These are phyloP conservation scores for Boletus edulis DNA, from an alignment of 768 basidiomycete species.

Conservation along the genomic window DNA sequence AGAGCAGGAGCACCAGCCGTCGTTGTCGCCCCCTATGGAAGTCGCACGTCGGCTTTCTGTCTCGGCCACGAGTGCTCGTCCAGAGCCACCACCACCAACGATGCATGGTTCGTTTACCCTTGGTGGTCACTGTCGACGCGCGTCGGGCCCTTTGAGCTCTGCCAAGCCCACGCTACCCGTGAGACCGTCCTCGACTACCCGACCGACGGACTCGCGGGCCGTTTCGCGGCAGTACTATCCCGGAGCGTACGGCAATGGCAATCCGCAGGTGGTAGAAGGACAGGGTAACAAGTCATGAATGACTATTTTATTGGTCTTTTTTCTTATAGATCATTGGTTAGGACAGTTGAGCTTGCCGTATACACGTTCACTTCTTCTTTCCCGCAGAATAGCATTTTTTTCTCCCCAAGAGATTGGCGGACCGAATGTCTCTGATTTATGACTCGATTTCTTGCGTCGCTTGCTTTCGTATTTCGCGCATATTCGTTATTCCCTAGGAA, in stretches of 20 bases:
- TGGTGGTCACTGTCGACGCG: slow-evolving; percentile 19
- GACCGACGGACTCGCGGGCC: slow-evolving; percentile 24
- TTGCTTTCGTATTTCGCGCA: slow-evolving; percentile 24
- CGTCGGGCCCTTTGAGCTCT: slow-evolving; percentile 11
- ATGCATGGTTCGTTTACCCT: slow-evolving; percentile 16
- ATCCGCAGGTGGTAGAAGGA: slow-evolving; percentile 9
- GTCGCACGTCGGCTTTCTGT: slow-evolving; percentile 46
- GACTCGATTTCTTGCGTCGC: slow-evolving; percentile 22
- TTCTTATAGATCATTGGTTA: slow-evolving; percentile 4
- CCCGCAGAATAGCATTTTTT: not conserved
- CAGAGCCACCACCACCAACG: slow-evolving; percentile 39
- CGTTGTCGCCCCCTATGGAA: slow-evolving; percentile 49
- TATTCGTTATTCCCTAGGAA: not conserved
- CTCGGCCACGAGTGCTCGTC: slow-evolving; percentile 39
- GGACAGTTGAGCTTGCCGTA: slow-evolving; percentile 12
- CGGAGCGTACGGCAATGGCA: slow-evolving; percentile 20
- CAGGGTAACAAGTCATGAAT: slow-evolving; percentile 25
- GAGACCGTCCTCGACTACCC: slow-evolving; percentile 13
- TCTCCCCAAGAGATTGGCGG: slow-evolving; percentile 15
- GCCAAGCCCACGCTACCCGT: slow-evolving; percentile 21
- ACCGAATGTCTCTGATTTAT: slow-evolving; percentile 32
- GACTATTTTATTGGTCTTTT: not conserved
- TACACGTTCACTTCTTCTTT: slow-evolving; percentile 1
- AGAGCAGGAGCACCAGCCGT: slow-evolving; percentile 37
- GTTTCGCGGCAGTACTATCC: slow-evolving; percentile 18